Evolutionary conservation across 148 eudicot species (phyloP), one percentile per base, ranked within the genome.

Genomic region (Arbutus unedo): DNA sequence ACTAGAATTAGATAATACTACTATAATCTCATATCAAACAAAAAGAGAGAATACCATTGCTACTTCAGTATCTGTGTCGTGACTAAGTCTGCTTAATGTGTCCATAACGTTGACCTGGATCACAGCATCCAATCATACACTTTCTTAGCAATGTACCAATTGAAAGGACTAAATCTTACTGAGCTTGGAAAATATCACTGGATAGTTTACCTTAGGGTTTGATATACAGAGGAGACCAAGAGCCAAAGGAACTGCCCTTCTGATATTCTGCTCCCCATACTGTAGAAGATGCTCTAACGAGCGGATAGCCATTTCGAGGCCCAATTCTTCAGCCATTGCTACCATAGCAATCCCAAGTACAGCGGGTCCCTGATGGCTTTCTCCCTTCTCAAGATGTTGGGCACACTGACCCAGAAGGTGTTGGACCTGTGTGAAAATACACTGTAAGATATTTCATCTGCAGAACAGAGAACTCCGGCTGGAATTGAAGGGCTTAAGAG

Each of bases 261-360:
- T 87, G 43, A 96, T 94, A 83, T 93, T 94, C 85, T 92, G 98
- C 85, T 94, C 99, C 44, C 98, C 99, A 82, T 96, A 96, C 89
- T 96, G 97, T 84, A 96, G 88, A 59, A 96, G 93, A 90, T 96
- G 99, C 82, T 96, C 97, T 79, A 96, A 78, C 14, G 96, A 94
- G 55, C 98, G 97, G 85, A 96, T 93, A 44, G 95, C 94, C 99
- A 96, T 96, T 62, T 94, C 98, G 62, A 91, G 81, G 21, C 99
- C 98, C 43, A 94, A 79, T 80, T 96, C 99, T 87, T 96, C 99
- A 54, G 97, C 97, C 99, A 96, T 96, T 53, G 99, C 93, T 51
- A 96, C 92, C 99, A 96, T 94, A 77, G 98, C 98, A 82, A 96
- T 91, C 41, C 97, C 99, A 72, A 96, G 88, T 64, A 96, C 99